These are phyloP conservation scores for Starmera stellimalicola DNA, from an alignment of 1,139 yeast genomes.

Conservation along the genomic window DNA sequence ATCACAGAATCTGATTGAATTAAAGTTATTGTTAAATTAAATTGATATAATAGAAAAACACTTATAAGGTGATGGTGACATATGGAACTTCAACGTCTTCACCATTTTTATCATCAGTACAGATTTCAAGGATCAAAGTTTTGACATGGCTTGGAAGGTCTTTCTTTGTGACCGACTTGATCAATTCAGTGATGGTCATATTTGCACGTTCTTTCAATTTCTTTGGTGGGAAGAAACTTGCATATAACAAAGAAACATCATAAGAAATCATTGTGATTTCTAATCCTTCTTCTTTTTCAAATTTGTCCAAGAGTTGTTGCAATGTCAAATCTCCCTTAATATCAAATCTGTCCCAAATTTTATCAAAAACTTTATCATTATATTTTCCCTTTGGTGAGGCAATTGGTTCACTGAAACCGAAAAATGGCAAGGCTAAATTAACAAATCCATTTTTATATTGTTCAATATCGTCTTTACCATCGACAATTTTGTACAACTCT, in stretches of 20 bases:
- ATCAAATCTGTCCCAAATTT: slow-evolving; percentile 93
- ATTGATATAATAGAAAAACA: neutral
- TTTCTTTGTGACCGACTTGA: slow-evolving; percentile 76
- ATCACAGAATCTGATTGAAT: neutral
- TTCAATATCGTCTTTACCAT: slow-evolving; percentile 61
- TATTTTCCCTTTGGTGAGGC: slow-evolving; percentile 76
- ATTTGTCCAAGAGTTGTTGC: slow-evolving; percentile 64
- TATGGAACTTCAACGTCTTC: slow-evolving; percentile 96
- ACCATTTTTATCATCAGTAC: slow-evolving; percentile 86
- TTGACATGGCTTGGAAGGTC: slow-evolving; percentile 69
- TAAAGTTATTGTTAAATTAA: too few species aligned
- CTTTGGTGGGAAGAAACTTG: slow-evolving; percentile 89
- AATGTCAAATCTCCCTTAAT: slow-evolving; percentile 71
- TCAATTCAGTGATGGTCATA: slow-evolving; percentile 61
- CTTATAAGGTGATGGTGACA: slow-evolving; percentile 46
- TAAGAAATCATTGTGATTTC: slow-evolving; percentile 87
- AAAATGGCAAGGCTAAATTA: slow-evolving; percentile 89
- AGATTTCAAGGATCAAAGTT: slow-evolving; percentile 76
- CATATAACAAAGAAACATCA: slow-evolving; percentile 83
- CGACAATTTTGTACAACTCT: slow-evolving; percentile 87
- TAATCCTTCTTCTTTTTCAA: slow-evolving; percentile 73
- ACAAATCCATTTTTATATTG: slow-evolving; percentile 91
- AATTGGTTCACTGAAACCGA: slow-evolving; percentile 95
- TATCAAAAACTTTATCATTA: slow-evolving; percentile 72
- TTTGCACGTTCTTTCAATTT: slow-evolving; percentile 71